Base-by-base conservation (phyloP, 768 basidiomycete species). In the Ephemerocybe angulata region DNA sequence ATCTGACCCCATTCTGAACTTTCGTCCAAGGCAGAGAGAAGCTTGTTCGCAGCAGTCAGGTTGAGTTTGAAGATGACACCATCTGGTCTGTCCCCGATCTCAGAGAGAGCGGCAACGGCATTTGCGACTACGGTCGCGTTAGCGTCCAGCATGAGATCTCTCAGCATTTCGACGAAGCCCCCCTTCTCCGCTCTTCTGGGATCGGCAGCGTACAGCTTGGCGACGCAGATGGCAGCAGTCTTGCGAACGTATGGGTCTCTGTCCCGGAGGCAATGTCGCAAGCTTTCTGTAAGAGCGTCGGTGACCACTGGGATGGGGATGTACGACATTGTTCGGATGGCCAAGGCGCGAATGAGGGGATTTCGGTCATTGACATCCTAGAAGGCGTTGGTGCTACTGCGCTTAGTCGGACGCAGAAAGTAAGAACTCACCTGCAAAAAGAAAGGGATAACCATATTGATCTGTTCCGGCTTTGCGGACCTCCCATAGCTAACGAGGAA, bases 1-100 rank as follows among this genome's bases (percentile, higher is more conserved):
- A 98, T 93, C 70, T 98, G 95, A 0, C 96, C 96, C 97, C 97
- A 99, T 70, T 98, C 97, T 55, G 96, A 98, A 64, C 95, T 97
- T 75, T 98, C 97, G 22, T 86, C 86, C 56, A 98, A 77, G 1
- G 97, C 97, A 12, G 90, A 80, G 10, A 98, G 82, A 3, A 99
- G 77, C 70, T 94, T 94, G 61, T 90, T 92, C 8, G 93, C 91
- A 31, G 90, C 87, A 1, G 87, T 81, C 41, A 90, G 71, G 69
- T 97, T 98, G 43, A 99, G 72, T 66, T 88, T 87, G 69, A 98
- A 89, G 42, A 91, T 87, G 35, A 98, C 95, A 52, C 93, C 93
- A 61, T 97, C 93, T 60, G 90, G 93, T 43, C 95, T 74, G 67
- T 99, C 97, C 3, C 91, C 90, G 44, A 99, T 96, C 72, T 99